These are phyloP conservation scores for Bruguiera gymnorhiza DNA, from an alignment of 345 rosid genomes.

Conservation along the genomic window DNA sequence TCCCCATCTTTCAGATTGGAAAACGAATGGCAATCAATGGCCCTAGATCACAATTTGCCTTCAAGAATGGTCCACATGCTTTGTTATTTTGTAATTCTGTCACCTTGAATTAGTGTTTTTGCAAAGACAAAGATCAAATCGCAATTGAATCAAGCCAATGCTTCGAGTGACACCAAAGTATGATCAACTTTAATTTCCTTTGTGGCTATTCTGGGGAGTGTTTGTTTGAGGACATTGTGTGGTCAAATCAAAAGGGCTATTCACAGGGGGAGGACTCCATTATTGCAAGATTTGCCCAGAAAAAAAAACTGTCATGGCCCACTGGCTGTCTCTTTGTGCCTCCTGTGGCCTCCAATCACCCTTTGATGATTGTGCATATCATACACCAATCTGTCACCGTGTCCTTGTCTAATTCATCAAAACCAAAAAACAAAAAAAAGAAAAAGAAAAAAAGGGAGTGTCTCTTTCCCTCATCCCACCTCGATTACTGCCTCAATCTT, in stretches of 20 bases:
- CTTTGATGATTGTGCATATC: constrained; percentile 47
- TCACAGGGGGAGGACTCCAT: constrained; percentile 37
- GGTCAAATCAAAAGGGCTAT: constrained; percentile 42
- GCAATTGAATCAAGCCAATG: neutral
- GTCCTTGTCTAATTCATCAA: constrained; percentile 36
- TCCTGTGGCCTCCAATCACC: constrained; percentile 48
- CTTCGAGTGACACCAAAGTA: constrained; percentile 17
- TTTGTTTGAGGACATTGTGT: constrained; percentile 30
- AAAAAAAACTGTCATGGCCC: constrained; percentile 50
- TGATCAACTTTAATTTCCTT: neutral
- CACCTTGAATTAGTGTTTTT: neutral
- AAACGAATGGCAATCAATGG: neutral
- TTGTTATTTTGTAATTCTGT: constrained; percentile 11
- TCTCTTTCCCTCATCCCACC: neutral
- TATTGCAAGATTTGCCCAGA: constrained; percentile 43
- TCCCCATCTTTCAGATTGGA: constrained; percentile 4
- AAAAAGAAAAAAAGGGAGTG: constrained; percentile 10
- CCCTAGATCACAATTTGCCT: neutral
- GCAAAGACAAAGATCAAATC: neutral
- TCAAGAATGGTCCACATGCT: constrained; percentile 11
- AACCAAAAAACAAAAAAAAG: constrained; percentile 11
- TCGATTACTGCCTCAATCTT: constrained; percentile 4
- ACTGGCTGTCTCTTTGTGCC: constrained; percentile 47
- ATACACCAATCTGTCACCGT: constrained; percentile 34
- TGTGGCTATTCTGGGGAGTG: constrained; percentile 3